Base-by-base conservation (phyloP, 164 flowering plant genomes). In the Santalum album region DNA sequence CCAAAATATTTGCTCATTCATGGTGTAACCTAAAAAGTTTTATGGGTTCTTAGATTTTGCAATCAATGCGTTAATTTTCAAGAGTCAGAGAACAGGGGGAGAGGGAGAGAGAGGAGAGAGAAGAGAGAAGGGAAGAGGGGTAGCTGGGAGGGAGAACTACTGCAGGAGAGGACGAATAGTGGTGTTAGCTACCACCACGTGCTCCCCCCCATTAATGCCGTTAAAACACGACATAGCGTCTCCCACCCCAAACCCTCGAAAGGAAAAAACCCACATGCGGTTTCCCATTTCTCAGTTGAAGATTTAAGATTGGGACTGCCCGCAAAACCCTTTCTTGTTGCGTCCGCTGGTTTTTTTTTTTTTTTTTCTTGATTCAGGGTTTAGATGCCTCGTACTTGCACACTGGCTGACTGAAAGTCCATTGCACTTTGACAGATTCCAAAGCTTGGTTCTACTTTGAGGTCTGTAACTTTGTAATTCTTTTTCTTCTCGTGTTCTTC, bases 81-180 rank as follows among this genome's bases (percentile, higher is more conserved):
- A n/a, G n/a, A n/a, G n/a, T n/a, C n/a, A n/a, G n/a, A n/a, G n/a
- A n/a, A 32, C 23, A 26, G 18, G 18, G 24, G 23, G 32, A 56
- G 40, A 19, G 38, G 34, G 46, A 16, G 36, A 25, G 42, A 19
- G 32, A 16, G n/a, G n/a, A n/a, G n/a, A n/a, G n/a, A n/a, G n/a
- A n/a, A 21, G n/a, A 17, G 15, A 14, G 49, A 2, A 26, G 38
- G 64, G 74, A 9, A 9, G 4, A 29, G 34, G 34, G 34, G 75
- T 77, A 69, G 85, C 63, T 77, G 80, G 75, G 75, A 80, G 57
- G 70, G 72, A 72, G 17, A 9, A 42, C 68, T 35, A 36, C 65
- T 20, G 20, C 51, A 45, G 25, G 22, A 25, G 53, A 51, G 45
- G 44, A 34, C 39, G 40, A 11, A 35, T 10, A 49, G 52, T 12